Evolutionary conservation across 305 asterid genomes (phyloP), one percentile per base, ranked within the genome.

Genomic region (Fraxinus platypoda): DNA sequence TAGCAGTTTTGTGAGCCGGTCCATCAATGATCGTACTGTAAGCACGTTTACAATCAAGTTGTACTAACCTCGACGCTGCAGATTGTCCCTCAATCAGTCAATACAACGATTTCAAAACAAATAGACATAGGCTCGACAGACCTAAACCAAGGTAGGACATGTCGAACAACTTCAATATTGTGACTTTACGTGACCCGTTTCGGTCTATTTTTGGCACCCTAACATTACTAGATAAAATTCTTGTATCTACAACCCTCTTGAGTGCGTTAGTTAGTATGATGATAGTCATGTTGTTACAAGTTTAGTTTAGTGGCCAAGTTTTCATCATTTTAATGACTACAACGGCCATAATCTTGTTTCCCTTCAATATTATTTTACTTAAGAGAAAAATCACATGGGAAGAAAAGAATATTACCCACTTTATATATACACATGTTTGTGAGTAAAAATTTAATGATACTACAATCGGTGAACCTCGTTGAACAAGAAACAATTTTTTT

Each of bases 261-360:
- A 41, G 52, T 41, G 52, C 52, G 52, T 26, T 64, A 11, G 34
- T 75, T 13, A 57, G 21, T 33, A 77, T 33, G 31, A 30, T 31
- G 21, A 62, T n/a, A 28, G 15, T 46, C 64, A 59, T 33, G 80
- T 19, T 79, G 75, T 77, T 41, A 54, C 85, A 80, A 79, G 73
- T 81, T 81, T 81, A 76, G 68, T 83, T 83, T 83, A 75, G 75
- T 76, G 76, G 52, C 83, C 77, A 85, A 71, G 86, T 28, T 54
- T 81, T 68, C 76, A 83, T 78, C 81, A 83, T 86, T 83, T 78
- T 70, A 59, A 31, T 19, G 43, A 78, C 64, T 54, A 33, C 43
- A 57, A 12, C 49, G 64, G 38, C 78, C 79, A 72, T 49, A 8
- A 17, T 33, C 49, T 64, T 28, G 68, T 23, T 68, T 46, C 49